These are phyloP conservation scores for Lentinula guzmanii DNA, from an alignment of 768 basidiomycete genomes.

Conservation along the genomic window DNA sequence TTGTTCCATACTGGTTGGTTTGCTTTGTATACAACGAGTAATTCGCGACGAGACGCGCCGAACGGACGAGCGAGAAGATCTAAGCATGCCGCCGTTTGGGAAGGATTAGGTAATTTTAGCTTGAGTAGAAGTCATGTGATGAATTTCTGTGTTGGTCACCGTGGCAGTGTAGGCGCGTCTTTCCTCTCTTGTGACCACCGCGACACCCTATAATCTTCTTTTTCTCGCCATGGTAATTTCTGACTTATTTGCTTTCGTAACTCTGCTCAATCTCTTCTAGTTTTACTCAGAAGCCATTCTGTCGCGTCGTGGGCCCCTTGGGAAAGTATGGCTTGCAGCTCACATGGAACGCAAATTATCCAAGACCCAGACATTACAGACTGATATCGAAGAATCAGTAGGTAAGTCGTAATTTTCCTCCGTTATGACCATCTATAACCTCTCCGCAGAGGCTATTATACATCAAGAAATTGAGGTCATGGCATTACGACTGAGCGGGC, in stretches of 20 bases:
- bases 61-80: conserved; percentile 16
- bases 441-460: conserved; percentile 75
- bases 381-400: conserved; percentile 92
- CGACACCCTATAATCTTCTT: conserved; percentile 10
- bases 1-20: background rate
- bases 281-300: conserved; percentile 94
- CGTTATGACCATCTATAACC: background rate
- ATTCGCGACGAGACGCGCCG: conserved; percentile 7
- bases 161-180: background rate
- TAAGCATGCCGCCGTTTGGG: conserved; percentile 13
- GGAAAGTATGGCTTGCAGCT: conserved; percentile 97
- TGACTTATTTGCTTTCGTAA: background rate
- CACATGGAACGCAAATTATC: conserved; percentile 98
- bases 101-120: background rate
- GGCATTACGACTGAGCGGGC: conserved; percentile 95
- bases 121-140: background rate
- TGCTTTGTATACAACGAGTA: background rate
- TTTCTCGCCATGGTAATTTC: conserved; percentile 23
- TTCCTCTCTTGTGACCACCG: background rate
- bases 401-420: conserved; percentile 39
- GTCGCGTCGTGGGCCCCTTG: conserved; percentile 88
- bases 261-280: conserved; percentile 28
- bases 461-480: conserved; percentile 88
- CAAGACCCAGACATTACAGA: conserved; percentile 90
- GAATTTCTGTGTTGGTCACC: background rate